A percentile compares a stretch with the other conserved stretches of the same genome.
Conservation (phyloP, 345 rosid genomes). For the Salix caprea region DNA sequence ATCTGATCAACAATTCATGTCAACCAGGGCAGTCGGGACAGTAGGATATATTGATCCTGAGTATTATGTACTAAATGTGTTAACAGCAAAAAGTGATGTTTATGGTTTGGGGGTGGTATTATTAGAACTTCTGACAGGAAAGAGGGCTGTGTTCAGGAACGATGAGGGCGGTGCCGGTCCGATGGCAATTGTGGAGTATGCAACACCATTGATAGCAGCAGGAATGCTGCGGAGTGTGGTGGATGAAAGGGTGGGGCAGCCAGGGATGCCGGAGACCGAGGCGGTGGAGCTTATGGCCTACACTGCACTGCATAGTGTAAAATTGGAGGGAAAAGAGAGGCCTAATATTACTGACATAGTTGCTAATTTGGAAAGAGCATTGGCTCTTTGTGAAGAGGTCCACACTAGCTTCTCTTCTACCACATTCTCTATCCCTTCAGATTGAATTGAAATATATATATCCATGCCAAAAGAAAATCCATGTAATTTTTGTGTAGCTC, state of each 20-base stretch:
- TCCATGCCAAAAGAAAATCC: not conserved
- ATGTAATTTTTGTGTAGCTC: not conserved
- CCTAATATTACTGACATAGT: constrained; percentile 45
- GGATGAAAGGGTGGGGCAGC: constrained; percentile 41
- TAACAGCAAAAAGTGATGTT: constrained; percentile 54
- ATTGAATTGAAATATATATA: constrained; percentile 15
- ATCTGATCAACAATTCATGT: constrained; percentile 30
- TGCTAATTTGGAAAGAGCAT: constrained; percentile 47
- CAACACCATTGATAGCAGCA: constrained; percentile 26
- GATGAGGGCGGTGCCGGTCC: constrained; percentile 34
- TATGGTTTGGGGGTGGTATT: constrained; percentile 65
- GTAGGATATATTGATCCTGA: constrained; percentile 75
- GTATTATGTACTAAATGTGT: constrained; percentile 43
- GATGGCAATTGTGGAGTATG: constrained; percentile 41
- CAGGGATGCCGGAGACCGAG: constrained; percentile 30
- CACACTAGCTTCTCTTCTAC: constrained; percentile 16
- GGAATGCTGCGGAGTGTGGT: constrained; percentile 34
- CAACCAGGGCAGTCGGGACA: constrained; percentile 55
- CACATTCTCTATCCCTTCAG: constrained; percentile 30
- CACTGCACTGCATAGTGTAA: constrained; percentile 43
- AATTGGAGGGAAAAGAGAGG: constrained; percentile 54
- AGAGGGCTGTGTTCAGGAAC: constrained; percentile 41
- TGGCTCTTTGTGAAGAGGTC: constrained; percentile 33
- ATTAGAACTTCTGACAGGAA: constrained; percentile 57
- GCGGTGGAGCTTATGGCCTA: constrained; percentile 48